Percentiles rank a stretch among this genome's conserved stretches.
These are phyloP conservation scores for Saprolegnia diclina DNA, from an alignment of 352 stramenopile genomes.

Conservation along the genomic window DNA sequence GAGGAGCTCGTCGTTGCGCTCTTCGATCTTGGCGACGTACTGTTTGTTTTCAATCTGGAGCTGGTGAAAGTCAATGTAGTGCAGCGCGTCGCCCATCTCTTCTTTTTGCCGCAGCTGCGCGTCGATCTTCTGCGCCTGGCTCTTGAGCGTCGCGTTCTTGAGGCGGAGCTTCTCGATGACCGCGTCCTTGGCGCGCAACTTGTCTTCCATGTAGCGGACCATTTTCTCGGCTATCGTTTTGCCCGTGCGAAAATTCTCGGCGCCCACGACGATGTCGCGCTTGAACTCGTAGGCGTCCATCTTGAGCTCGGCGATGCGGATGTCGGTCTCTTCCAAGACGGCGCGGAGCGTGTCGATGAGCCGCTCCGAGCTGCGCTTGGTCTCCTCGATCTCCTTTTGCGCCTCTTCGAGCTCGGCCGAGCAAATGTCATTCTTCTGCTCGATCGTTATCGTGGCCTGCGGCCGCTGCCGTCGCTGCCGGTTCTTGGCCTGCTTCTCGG, in stretches of 20 bases:
- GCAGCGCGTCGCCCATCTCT: slow-evolving; percentile 91
- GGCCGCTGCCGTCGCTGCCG: slow-evolving; percentile 52
- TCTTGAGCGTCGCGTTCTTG: slow-evolving; percentile 92
- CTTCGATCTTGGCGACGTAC: slow-evolving; percentile 92
- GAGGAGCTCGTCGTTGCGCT: slow-evolving; percentile 91
- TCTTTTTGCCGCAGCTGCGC: slow-evolving; percentile 90
- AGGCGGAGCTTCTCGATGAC: slow-evolving; percentile 91
- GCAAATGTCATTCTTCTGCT: slow-evolving; percentile 91
- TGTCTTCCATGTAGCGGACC: slow-evolving; percentile 94
- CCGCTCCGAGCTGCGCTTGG: slow-evolving; percentile 84
- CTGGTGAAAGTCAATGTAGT: slow-evolving; percentile 96
- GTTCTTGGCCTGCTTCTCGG: slow-evolving; percentile 49
- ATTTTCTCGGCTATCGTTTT: slow-evolving; percentile 93
- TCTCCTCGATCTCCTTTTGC: slow-evolving; percentile 87
- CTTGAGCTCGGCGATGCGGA: slow-evolving; percentile 92
- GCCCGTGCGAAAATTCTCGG: slow-evolving; percentile 91
- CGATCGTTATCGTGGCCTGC: slow-evolving; percentile 75
- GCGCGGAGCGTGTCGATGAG: slow-evolving; percentile 91
- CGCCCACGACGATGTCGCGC: slow-evolving; percentile 90
- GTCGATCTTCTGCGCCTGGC: slow-evolving; percentile 89
- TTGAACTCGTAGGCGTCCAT: slow-evolving; percentile 96
- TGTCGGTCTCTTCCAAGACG: slow-evolving; percentile 91
- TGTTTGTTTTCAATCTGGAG: slow-evolving; percentile 97
- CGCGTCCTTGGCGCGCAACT: slow-evolving; percentile 87
- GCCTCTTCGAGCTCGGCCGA: slow-evolving; percentile 81